A percentile compares a stretch with the other conserved stretches of the same genome.
Conservation (phyloP, 352 stramenopile species). For the Phytophthora capsici region DNA sequence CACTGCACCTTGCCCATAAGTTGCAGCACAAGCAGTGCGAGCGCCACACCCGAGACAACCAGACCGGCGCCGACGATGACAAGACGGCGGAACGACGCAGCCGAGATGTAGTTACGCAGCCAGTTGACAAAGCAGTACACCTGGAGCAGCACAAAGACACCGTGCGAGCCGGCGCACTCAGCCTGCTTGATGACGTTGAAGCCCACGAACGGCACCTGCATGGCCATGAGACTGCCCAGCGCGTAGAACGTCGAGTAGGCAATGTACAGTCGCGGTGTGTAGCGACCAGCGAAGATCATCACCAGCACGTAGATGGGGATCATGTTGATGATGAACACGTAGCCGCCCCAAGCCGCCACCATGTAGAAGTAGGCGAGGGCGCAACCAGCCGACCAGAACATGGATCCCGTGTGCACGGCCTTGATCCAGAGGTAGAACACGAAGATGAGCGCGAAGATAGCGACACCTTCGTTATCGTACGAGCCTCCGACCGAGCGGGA, state of each 20-base stretch:
- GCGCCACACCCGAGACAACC: slow-evolving; percentile 62
- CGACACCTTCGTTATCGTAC: slow-evolving; percentile 99
- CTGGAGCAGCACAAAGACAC: slow-evolving; percentile 95
- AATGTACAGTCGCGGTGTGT: slow-evolving; percentile 95
- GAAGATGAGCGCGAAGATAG: slow-evolving; percentile 97
- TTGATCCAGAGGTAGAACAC: slow-evolving; percentile 98
- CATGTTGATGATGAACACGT: slow-evolving; percentile 99
- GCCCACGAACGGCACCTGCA: slow-evolving; percentile 98
- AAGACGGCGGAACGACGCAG: slow-evolving; percentile 75
- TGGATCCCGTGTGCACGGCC: slow-evolving; percentile 90
- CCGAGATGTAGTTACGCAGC: slow-evolving; percentile 78
- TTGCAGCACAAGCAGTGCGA: slow-evolving; percentile 78
- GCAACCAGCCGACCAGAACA: slow-evolving; percentile 83
- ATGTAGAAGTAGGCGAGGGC: slow-evolving; percentile 98
- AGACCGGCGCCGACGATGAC: slow-evolving; percentile 66
- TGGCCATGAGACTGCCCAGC: slow-evolving; percentile 95
- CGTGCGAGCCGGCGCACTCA: slow-evolving; percentile 82
- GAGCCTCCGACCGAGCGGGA: slow-evolving; percentile 96
- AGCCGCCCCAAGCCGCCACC: slow-evolving; percentile 96
- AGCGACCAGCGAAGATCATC: slow-evolving; percentile 94
- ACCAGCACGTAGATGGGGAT: slow-evolving; percentile 96
- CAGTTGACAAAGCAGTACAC: slow-evolving; percentile 81
- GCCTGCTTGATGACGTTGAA: slow-evolving; percentile 95
- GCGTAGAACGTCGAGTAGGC: slow-evolving; percentile 98
- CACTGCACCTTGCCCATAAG: slow-evolving; percentile 88